phyloP scores from a whole-genome alignment of 169 alveolate genomes.

The Plasmodium cynomolgi region DNA sequence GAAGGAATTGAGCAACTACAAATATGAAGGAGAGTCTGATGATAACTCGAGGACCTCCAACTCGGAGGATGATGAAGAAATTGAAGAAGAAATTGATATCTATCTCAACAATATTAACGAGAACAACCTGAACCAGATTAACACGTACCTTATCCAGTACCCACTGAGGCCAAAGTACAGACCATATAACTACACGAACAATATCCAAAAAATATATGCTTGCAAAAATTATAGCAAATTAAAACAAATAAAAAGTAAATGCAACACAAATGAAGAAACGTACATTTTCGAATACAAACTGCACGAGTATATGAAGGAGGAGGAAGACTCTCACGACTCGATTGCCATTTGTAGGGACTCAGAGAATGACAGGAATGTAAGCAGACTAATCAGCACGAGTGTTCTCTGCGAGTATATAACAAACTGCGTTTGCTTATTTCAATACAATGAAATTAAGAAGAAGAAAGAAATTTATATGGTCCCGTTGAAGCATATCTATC shows the following conservation, averaged over 20 bases:
- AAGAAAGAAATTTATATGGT: conserved; percentile 71
- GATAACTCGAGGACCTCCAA: not conserved
- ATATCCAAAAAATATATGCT: conserved; percentile 48
- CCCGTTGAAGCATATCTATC: conserved; percentile 70
- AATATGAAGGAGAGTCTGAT: conserved; percentile 18
- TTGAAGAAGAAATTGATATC: conserved; percentile 75
- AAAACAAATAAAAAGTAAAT: conserved; percentile 49
- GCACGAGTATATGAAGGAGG: conserved; percentile 46
- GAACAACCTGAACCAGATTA: conserved; percentile 40
- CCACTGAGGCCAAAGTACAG: conserved; percentile 74
- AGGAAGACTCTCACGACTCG: conserved; percentile 30
- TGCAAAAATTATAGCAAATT: conserved; percentile 50
- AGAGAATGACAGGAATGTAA: conserved; percentile 19
- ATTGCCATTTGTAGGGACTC: conserved; percentile 29
- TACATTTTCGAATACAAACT: conserved; percentile 69
- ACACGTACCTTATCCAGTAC: conserved; percentile 67
- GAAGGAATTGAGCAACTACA: conserved; percentile 53
- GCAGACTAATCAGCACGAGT: conserved; percentile 75
- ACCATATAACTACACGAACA: conserved; percentile 63
- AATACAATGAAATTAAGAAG: conserved; percentile 63
- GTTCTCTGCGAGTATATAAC: conserved; percentile 72
- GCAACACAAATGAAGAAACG: conserved; percentile 43
- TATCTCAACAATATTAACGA: conserved; percentile 66
- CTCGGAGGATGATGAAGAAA: conserved; percentile 57
- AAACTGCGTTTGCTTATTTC: conserved; percentile 61